These are phyloP conservation scores for Diospyros lotus DNA, from an alignment of 148 eudicot species.

Conservation along the genomic window DNA sequence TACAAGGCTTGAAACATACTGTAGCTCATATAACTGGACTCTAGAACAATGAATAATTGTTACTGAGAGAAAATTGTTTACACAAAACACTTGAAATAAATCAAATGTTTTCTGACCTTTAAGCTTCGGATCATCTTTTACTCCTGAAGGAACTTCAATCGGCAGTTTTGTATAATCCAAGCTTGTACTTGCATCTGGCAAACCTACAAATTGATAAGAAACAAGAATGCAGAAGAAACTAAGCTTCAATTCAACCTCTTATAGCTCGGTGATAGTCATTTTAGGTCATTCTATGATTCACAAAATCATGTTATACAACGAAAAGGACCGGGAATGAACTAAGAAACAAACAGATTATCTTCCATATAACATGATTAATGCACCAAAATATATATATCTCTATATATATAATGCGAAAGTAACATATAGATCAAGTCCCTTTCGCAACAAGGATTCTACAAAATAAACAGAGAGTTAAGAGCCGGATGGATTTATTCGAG, in stretches of 20 bases:
- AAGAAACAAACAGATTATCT: neutral
- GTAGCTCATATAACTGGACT: neutral
- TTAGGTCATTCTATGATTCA: neutral
- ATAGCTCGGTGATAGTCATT: neutral
- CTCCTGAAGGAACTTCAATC: slow-evolving; percentile 7
- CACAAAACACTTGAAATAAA: neutral
- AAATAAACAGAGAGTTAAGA: too few relatives aligned
- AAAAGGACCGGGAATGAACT: neutral
- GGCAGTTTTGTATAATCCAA: neutral
- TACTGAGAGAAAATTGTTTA: neutral
- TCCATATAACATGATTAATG: too few relatives aligned
- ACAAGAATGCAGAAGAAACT: neutral
- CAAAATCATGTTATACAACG: neutral
- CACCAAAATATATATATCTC: too few relatives aligned
- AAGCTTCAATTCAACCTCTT: neutral
- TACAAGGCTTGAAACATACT: neutral
- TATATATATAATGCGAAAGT: too few relatives aligned
- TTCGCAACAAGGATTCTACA: too few relatives aligned
- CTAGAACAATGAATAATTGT: neutral
- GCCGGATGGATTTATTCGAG: too few relatives aligned
- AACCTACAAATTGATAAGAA: slow-evolving; percentile 7
- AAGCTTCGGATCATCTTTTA: slow-evolving; percentile 21
- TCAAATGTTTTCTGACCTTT: slow-evolving; percentile 27
- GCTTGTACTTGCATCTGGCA: neutral
- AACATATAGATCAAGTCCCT: too few relatives aligned